phyloP scores from a whole-genome alignment of 1,139 yeast species.

The Trichomonascaceae sp. region DNA sequence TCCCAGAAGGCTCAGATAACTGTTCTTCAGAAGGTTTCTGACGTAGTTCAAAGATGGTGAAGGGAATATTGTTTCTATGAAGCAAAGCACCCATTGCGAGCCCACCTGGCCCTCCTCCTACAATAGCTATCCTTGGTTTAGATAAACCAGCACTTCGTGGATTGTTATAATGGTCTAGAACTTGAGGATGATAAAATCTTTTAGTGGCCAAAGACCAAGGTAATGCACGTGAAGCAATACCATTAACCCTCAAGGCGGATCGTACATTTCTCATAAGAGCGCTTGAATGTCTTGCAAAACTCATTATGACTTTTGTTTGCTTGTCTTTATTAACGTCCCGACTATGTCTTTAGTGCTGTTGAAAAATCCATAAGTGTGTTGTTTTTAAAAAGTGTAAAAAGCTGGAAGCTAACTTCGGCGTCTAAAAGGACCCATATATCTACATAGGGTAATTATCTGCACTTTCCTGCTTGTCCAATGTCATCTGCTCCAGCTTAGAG shows the following conservation, averaged over 20 bases:
- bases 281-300: neutral
- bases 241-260: neutral
- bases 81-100: neutral
- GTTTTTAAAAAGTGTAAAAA: neutral
- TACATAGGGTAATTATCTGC: no score
- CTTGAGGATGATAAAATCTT: constrained; percentile 32
- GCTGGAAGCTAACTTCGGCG: neutral
- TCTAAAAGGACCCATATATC: no score
- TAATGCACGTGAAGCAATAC: neutral
- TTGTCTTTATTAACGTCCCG: no score
- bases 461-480: no score
- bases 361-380: neutral
- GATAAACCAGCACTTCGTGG: constrained; percentile 97
- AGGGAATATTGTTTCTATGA: neutral
- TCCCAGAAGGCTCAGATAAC: neutral
- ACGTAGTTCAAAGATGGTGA: constrained; percentile 6
- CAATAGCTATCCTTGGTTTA: constrained; percentile 18
- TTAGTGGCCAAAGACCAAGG: neutral
- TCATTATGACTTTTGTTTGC: constrained; percentile 1
- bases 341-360: no score
- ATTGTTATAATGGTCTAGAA: constrained; percentile 87
- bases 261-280: neutral
- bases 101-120: neutral
- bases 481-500: no score
- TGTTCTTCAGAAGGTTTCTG: neutral